Percentiles rank a stretch among this genome's conserved stretches.
Evolutionary conservation across 371 early-diverging fungal species (phyloP).

Genomic region (Entomophthora muscae): DNA sequence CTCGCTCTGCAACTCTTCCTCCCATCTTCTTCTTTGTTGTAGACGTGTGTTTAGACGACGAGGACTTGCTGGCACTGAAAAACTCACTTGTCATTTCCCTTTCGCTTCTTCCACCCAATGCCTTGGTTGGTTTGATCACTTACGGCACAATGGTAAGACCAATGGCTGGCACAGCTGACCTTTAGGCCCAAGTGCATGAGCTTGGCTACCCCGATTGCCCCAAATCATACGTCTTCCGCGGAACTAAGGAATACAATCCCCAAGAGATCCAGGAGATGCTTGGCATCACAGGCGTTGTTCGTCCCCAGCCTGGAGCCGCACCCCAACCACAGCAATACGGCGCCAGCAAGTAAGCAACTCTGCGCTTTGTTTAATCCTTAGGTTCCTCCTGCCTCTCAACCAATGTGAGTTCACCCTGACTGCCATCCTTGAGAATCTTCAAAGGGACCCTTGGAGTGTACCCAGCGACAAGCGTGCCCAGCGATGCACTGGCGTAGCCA

Average conservation of each 20-base stretch:
- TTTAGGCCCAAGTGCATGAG: slow-evolving; percentile 79
- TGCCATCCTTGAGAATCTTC: slow-evolving; percentile 85
- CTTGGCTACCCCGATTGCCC: slow-evolving; percentile 88
- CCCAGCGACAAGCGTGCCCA: slow-evolving; percentile 83
- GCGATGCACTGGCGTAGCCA: slow-evolving; percentile 96
- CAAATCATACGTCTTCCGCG: slow-evolving; percentile 95
- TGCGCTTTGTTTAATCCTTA: slow-evolving; percentile 7
- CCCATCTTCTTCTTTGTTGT: slow-evolving; percentile 97
- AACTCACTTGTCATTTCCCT: slow-evolving; percentile 82
- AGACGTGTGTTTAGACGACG: slow-evolving; percentile 90
- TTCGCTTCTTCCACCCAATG: slow-evolving; percentile 81
- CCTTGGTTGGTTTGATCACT: slow-evolving; percentile 92
- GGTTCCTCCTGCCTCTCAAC: slow-evolving; percentile 78
- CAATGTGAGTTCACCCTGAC: slow-evolving; percentile 92
- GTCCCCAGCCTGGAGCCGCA: slow-evolving; percentile 29
- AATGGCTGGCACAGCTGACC: too few species aligned
- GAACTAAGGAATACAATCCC: slow-evolving; percentile 86
- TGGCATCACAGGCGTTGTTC: slow-evolving; percentile 39
- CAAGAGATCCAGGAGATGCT: slow-evolving; percentile 96
- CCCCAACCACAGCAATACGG: slow-evolving; percentile 33
- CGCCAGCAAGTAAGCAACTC: slow-evolving; percentile 29
- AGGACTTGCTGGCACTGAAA: slow-evolving; percentile 91
- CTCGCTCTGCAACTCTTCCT: slow-evolving; percentile 59
- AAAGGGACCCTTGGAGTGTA: slow-evolving; percentile 97
- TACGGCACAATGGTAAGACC: slow-evolving; percentile 93